A percentile compares a stretch with the other conserved stretches of the same genome.
Evolutionary conservation across 2,329 filamentous ascomycete species (phyloP).

Genomic region (Trichoderma hamatum): DNA sequence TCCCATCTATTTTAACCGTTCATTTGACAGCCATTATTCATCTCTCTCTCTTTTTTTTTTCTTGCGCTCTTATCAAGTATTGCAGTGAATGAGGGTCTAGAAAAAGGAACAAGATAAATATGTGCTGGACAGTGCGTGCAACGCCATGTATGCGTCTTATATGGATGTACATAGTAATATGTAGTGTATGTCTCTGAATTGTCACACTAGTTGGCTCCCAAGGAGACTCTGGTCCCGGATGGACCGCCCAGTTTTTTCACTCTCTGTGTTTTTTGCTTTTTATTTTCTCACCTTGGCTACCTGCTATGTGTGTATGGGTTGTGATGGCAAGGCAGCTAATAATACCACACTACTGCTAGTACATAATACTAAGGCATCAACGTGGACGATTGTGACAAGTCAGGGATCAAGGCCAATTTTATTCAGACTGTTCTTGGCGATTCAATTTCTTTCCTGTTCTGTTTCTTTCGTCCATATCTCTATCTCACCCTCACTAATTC

Average conservation of each 20-base stretch:
- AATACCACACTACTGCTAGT: background rate
- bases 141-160: background rate
- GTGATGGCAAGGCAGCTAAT: background rate
- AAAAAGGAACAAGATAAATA: background rate
- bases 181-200: constrained; percentile 14
- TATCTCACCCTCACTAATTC: too few species aligned
- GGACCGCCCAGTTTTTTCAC: background rate
- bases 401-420: background rate
- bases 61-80: too few species aligned
- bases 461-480: background rate
- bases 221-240: background rate
- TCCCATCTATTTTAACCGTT: background rate
- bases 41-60: background rate
- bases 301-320: too few species aligned
- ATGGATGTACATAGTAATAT: background rate
- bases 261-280: background rate
- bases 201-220: constrained; percentile 12
- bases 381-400: constrained; percentile 16
- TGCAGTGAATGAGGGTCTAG: background rate
- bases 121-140: background rate
- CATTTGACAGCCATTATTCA: background rate
- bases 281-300: background rate
- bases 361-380: background rate
- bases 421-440: background rate
- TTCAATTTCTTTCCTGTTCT: background rate